Conservation (phyloP, 768 basidiomycete genomes). For the Erythrobasidium yunnanense region DNA sequence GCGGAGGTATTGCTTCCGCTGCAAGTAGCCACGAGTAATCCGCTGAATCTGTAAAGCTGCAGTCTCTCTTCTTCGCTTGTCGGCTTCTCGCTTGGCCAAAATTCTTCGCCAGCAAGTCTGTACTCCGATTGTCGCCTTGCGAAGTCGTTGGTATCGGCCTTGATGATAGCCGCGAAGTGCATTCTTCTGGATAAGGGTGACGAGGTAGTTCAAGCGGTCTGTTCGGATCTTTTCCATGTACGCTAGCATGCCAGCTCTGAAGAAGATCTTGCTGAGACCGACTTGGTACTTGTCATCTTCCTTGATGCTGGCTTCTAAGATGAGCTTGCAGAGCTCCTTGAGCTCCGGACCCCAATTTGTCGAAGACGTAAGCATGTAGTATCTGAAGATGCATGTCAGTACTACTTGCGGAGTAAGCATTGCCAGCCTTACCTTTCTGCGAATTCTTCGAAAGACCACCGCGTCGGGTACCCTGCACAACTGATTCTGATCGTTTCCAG, state of each 20-base stretch:
- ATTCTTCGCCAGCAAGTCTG: conserved; percentile 95
- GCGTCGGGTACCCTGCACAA: conserved; percentile 94
- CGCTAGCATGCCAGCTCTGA: conserved; percentile 97
- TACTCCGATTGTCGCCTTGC: conserved; percentile 64
- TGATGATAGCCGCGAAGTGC: conserved; percentile 75
- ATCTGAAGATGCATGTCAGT: conserved; percentile 47
- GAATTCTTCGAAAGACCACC: conserved; percentile 98
- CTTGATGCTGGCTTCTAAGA: conserved; percentile 73
- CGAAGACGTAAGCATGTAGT: conserved; percentile 90
- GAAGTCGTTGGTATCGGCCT: conserved; percentile 62
- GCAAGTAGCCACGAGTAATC: conserved; percentile 58
- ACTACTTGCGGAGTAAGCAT: not conserved
- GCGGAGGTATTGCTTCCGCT: conserved; percentile 59
- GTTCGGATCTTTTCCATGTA: conserved; percentile 83
- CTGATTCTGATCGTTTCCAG: conserved; percentile 96
- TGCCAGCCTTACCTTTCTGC: conserved; percentile 69
- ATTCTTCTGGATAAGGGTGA: conserved; percentile 95
- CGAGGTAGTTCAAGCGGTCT: conserved; percentile 73
- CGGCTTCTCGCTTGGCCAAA: conserved; percentile 59
- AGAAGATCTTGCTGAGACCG: conserved; percentile 96
- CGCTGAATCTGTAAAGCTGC: conserved; percentile 69
- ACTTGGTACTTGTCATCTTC: conserved; percentile 95
- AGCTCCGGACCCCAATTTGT: conserved; percentile 76
- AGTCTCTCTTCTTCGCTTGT: conserved; percentile 58
- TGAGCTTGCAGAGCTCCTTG: conserved; percentile 65